phyloP scores from a whole-genome alignment of 208 protist species.

The Tritrichomonas foetus region DNA sequence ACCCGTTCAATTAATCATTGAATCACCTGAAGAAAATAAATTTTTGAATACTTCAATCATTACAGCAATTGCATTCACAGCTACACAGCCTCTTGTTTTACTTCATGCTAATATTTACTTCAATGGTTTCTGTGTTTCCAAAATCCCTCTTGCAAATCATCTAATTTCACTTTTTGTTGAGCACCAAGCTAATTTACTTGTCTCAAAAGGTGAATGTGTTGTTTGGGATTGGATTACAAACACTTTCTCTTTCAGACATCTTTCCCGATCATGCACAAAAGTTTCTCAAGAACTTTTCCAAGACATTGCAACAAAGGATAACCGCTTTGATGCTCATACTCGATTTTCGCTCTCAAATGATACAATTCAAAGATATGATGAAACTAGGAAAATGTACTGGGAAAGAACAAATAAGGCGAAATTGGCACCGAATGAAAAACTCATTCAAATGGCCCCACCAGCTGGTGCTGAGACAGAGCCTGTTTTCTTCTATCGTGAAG shows the following conservation, averaged over 20 bases:
- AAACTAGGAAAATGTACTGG: not conserved
- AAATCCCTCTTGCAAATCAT: not conserved
- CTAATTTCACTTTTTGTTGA: not conserved
- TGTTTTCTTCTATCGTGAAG: not conserved
- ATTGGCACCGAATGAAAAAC: not conserved
- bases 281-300: not conserved
- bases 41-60: not conserved
- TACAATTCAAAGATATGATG: not conserved
- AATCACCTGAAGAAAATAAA: not conserved
- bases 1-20: not conserved
- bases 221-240: constrained; percentile 18
- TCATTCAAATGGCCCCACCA: not conserved
- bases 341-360: not conserved
- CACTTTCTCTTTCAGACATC: not conserved
- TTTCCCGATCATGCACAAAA: not conserved
- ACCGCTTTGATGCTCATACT: not conserved
- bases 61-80: not conserved
- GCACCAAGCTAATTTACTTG: not conserved
- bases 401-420: not conserved
- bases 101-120: not conserved
- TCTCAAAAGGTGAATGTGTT: not conserved
- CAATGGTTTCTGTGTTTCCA: not conserved
- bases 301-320: not conserved
- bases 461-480: not conserved
- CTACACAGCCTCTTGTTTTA: not conserved